These are phyloP conservation scores for Saturnispora zaruensis DNA, from an alignment of 805 yeast genomes.

Conservation along the genomic window DNA sequence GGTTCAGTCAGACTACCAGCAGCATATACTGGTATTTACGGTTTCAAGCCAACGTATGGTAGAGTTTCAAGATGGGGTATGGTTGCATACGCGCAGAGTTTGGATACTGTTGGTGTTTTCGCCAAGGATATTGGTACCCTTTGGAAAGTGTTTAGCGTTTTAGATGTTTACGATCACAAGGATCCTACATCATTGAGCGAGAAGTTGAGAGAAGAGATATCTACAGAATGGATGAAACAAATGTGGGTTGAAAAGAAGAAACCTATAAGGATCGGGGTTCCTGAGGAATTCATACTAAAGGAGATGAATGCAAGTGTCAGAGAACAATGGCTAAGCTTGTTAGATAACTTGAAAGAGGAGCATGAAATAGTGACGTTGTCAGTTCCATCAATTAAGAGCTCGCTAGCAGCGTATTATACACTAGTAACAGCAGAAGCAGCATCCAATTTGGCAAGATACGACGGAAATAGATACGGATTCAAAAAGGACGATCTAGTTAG, in stretches of 20 bases:
- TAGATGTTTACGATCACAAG: conserved; percentile 56
- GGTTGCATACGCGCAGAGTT: conserved; percentile 82
- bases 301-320: conserved; percentile 43
- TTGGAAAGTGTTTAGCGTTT: conserved; percentile 39
- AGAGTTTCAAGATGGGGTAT: conserved; percentile 89
- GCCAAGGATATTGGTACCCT: conserved; percentile 41
- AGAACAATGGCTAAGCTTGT: conserved; percentile 37
- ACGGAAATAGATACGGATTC: conserved; percentile 80
- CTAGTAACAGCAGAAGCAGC: conserved; percentile 91
- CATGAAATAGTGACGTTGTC: conserved; percentile 55
- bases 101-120: conserved; percentile 89
- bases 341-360: conserved; percentile 37
- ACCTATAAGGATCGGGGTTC: conserved; percentile 55
- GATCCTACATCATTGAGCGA: conserved; percentile 68
- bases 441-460: conserved; percentile 82
- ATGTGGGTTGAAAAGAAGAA: conserved; percentile 7
- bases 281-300: conserved; percentile 52
- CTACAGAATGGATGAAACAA: conserved; percentile 6
- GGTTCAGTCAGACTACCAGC: conserved; percentile 94
- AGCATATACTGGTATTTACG: conserved; percentile 71
- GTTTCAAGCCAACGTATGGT: conserved; percentile 93
- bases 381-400: conserved; percentile 54
- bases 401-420: conserved; percentile 79
- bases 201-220: conserved; percentile 25
- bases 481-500: conserved; percentile 37